phyloP scores from a whole-genome alignment of 1,139 yeast genomes.

The Saccharomyces pastorianus region DNA sequence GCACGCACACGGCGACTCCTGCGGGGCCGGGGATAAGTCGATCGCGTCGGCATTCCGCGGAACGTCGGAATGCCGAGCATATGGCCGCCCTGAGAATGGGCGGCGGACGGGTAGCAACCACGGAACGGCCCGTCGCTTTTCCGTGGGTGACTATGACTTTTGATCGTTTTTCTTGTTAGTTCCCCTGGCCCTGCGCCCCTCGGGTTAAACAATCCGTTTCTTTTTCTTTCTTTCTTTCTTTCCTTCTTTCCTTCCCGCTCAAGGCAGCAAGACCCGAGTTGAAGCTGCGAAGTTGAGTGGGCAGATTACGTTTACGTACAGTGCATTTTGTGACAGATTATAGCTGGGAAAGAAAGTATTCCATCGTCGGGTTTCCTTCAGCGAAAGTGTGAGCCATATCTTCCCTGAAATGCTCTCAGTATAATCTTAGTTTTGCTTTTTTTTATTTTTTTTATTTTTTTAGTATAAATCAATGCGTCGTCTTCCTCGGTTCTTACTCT shows the following conservation, averaged over 20 bases:
- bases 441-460: background rate
- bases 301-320: background rate
- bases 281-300: background rate
- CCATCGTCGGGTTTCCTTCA: background rate
- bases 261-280: background rate
- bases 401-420: background rate
- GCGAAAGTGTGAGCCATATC: background rate
- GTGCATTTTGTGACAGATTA: background rate
- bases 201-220: background rate
- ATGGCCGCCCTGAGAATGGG: background rate
- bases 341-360: no score
- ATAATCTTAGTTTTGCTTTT: no score
- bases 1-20: background rate
- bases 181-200: background rate
- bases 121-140: background rate
- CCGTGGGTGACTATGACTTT: conserved; percentile 1
- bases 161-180: background rate
- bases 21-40: background rate
- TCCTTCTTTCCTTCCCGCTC: background rate
- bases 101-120: background rate
- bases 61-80: background rate
- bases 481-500: background rate
- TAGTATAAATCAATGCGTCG: background rate
- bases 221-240: background rate
- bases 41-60: background rate